phyloP scores from a whole-genome alignment of 208 protist genomes.

The Acanthamoeba sp. region DNA sequence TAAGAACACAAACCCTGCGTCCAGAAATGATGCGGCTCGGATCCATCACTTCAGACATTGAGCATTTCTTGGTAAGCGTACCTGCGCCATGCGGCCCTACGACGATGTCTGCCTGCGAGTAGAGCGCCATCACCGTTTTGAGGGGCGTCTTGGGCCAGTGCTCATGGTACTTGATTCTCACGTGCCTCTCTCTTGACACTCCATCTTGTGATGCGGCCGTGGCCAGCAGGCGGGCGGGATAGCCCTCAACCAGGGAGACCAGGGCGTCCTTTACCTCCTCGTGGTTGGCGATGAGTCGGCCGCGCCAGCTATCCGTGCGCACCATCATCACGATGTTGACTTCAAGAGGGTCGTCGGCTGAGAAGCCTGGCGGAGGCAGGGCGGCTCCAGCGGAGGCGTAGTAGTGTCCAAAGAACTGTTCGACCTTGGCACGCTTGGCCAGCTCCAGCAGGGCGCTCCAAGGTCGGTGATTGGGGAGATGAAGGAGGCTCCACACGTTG shows the following conservation, averaged over 20 bases:
- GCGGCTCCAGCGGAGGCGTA: too few species aligned
- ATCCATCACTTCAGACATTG: too few species aligned
- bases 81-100: slow-evolving; percentile 16
- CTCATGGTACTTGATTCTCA: not conserved
- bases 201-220: too few species aligned
- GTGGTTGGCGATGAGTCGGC: slow-evolving; percentile 13
- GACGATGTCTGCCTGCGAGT: slow-evolving; percentile 12
- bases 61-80: too few species aligned
- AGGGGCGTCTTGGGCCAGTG: not conserved
- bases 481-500: not conserved
- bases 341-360: not conserved
- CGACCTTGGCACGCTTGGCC: not conserved
- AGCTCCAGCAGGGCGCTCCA: slow-evolving; percentile 4
- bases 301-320: not conserved
- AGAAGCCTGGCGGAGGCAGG: not conserved
- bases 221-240: not conserved
- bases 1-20: not conserved
- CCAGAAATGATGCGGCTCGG: too few species aligned
- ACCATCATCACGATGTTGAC: not conserved
- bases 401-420: not conserved
- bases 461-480: not conserved
- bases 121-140: not conserved
- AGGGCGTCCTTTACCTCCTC: not conserved
- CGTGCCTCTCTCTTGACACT: not conserved
- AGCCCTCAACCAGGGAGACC: not conserved